Conservation (phyloP, 441 rosid species). For the Gossypium gossypioides region DNA sequence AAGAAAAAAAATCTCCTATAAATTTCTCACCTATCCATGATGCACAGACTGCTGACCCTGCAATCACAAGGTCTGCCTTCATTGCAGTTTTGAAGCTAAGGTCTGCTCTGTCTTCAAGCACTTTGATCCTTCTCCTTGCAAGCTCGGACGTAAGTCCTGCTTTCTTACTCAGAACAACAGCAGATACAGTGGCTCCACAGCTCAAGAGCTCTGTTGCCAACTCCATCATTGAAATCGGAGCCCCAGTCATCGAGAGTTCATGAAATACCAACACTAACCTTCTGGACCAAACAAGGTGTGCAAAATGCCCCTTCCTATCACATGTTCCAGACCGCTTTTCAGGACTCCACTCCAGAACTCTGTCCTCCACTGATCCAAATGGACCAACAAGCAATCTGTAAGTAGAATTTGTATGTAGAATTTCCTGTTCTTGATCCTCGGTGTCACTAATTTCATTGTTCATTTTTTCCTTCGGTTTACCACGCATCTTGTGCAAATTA, state of each 20-base stretch:
- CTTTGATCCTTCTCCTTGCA: constrained; percentile 74
- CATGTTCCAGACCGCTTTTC: constrained; percentile 87
- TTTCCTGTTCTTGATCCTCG: constrained; percentile 55
- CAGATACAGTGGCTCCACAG: constrained; percentile 95
- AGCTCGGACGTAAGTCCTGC: constrained; percentile 87
- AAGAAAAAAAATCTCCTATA: constrained; percentile 6
- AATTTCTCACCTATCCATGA: constrained; percentile 77
- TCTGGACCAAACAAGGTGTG: constrained; percentile 95
- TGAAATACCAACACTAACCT: constrained; percentile 79
- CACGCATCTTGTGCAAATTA: constrained; percentile 33
- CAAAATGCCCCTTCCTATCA: constrained; percentile 78
- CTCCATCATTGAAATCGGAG: constrained; percentile 96
- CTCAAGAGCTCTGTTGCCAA: constrained; percentile 91
- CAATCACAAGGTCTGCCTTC: constrained; percentile 91
- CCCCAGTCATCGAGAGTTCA: constrained; percentile 96
- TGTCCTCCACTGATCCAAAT: constrained; percentile 72
- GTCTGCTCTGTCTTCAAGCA: constrained; percentile 80
- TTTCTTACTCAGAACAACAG: constrained; percentile 81
- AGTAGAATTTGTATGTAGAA: constrained; percentile 55
- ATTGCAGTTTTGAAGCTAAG: constrained; percentile 87
- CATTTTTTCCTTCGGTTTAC: constrained; percentile 31
- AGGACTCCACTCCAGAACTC: constrained; percentile 78
- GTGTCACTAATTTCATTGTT: constrained; percentile 28
- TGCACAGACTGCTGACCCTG: constrained; percentile 96
- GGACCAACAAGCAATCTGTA: constrained; percentile 82